Evolutionary conservation across 1,284 basidiomycete species (phyloP), one percentile per base, ranked within the genome.

Genomic region (Pseudozyma flocculosa): DNA sequence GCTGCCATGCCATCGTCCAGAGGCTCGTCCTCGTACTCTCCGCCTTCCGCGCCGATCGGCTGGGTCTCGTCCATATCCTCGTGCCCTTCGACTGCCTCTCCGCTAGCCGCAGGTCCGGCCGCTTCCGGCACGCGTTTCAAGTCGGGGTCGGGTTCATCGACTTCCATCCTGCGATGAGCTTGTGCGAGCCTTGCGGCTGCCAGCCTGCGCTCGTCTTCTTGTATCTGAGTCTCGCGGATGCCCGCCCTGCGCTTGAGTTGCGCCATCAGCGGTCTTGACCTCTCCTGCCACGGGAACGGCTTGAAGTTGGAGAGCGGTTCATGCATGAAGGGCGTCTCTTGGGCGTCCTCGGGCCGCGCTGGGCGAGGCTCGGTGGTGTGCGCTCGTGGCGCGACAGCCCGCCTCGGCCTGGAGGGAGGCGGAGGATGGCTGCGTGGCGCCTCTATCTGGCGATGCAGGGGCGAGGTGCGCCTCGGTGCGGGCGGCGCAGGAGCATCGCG

Each of bases 171-270:
- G 4, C 39, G 18, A 32, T 65, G 62, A 3, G 62, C 58, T 17
- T 44, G 45, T 1, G 38, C 40, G 14, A 65, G 38, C 54, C 60
- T 22, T 2, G 58, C 41, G 10, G 37, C 23, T 58, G 58, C 55
- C 14, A 30, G 40, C 2, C 41, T 30, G 36, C 26, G 44, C 36
- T 65, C 38, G 8, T 13, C n/a, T 4, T 44, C 29, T 17, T 36
- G 21, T 5, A 56, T 50, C 17, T 49, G 40, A 1, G 51, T 37
- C 26, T 51, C 41, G 2, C 52, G 41, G 17, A 54, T 11, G 2
- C 63, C 63, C 2, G 59, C 59, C 13, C 56, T 47, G 14, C 63
- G 55, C 19, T 66, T 50, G 32, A 52, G 55, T 9, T 58, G 23
- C 0, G 55, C 46, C 44, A 56, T 38, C 13, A 50, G 43, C 15